Conservation (phyloP, 1,139 yeast species). For the Kodamaea plutei region DNA sequence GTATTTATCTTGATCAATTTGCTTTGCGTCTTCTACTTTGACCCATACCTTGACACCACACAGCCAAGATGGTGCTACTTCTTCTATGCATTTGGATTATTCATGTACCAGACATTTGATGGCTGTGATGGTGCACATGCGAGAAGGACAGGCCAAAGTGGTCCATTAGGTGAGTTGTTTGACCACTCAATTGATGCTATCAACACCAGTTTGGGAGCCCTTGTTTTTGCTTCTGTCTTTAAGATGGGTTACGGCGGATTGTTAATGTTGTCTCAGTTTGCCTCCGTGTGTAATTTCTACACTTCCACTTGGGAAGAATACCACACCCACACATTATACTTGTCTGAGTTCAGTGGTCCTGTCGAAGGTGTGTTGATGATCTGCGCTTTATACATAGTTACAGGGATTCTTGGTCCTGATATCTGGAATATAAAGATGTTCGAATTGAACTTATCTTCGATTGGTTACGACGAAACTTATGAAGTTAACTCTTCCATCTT, state of each 20-base stretch:
- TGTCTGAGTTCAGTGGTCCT: constrained; percentile 85
- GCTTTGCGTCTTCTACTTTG: constrained; percentile 62
- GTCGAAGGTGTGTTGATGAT: constrained; percentile 87
- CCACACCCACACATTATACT: constrained; percentile 79
- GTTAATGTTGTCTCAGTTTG: constrained; percentile 66
- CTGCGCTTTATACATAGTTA: constrained; percentile 47
- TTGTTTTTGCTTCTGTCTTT: constrained; percentile 69
- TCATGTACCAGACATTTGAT: constrained; percentile 91
- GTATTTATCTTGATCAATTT: constrained; percentile 65
- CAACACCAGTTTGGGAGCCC: constrained; percentile 76
- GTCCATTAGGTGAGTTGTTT: constrained; percentile 91
- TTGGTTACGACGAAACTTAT: constrained; percentile 23
- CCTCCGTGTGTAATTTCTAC: constrained; percentile 76
- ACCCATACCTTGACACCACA: constrained; percentile 57
- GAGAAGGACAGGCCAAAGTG: constrained; percentile 86
- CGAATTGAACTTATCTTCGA: constrained; percentile 30
- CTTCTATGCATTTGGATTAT: constrained; percentile 77
- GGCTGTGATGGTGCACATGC: constrained; percentile 97
- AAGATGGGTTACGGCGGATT: constrained; percentile 69
- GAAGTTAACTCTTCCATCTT: constrained; percentile 36
- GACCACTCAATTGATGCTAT: constrained; percentile 93
- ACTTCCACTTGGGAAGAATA: constrained; percentile 95
- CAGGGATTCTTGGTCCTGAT: constrained; percentile 69
- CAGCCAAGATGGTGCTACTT: constrained; percentile 82
- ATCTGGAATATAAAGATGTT: constrained; percentile 51